phyloP scores from a whole-genome alignment of 2,329 filamentous ascomycete genomes.

The Fusarium sp. region DNA sequence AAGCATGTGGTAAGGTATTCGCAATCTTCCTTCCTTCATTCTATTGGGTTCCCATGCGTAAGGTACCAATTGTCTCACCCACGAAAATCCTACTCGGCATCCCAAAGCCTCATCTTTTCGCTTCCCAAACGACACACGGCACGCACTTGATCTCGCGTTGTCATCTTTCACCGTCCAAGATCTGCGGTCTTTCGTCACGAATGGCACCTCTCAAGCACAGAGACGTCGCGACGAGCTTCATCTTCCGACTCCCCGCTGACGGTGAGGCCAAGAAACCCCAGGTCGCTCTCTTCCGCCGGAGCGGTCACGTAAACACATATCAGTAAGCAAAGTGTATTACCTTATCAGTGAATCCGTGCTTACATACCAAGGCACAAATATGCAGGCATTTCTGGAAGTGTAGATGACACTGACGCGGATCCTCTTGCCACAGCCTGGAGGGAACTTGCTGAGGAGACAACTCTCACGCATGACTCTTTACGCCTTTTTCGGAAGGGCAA shows the following conservation, averaged over 20 bases:
- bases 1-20: conserved; percentile 5
- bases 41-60: not conserved
- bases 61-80: not conserved
- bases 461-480: conserved; percentile 57
- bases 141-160: not conserved
- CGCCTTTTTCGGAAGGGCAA: conserved; percentile 65
- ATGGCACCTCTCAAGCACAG: conserved; percentile 43
- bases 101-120: not conserved
- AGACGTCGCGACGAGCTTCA: conserved; percentile 60
- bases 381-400: conserved; percentile 69
- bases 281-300: conserved; percentile 71
- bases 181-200: conserved; percentile 7
- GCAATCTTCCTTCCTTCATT: not conserved
- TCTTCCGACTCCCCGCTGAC: conserved; percentile 56
- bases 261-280: conserved; percentile 50
- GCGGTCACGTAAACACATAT: conserved; percentile 67
- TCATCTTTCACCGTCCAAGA: not conserved
- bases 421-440: conserved; percentile 68
- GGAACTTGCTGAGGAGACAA: conserved; percentile 70
- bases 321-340: conserved; percentile 52
- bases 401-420: conserved; percentile 61
- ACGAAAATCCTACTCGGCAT: not conserved
- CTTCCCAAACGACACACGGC: not conserved
- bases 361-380: conserved; percentile 58
- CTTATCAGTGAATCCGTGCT: not conserved